phyloP scores from a whole-genome alignment of 805 yeast genomes.

The Wickerhamiella azyma region DNA sequence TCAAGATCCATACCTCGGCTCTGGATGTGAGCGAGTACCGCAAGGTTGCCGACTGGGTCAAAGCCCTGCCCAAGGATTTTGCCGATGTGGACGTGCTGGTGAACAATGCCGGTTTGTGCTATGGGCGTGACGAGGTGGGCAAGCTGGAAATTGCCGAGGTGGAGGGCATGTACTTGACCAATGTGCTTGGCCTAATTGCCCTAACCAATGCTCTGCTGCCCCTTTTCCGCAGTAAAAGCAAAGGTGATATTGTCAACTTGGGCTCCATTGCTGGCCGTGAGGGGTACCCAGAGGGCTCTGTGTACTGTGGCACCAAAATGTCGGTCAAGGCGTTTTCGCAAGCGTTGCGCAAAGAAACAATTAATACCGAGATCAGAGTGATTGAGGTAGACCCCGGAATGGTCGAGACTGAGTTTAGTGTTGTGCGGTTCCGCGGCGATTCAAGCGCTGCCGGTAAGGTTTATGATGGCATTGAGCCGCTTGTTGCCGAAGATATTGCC shows the following conservation, averaged over 20 bases:
- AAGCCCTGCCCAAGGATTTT: slow-evolving; percentile 39
- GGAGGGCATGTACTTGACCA: slow-evolving; percentile 66
- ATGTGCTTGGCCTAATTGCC: slow-evolving; percentile 73
- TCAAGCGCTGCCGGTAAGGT: slow-evolving; percentile 45
- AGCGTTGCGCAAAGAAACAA: slow-evolving; percentile 56
- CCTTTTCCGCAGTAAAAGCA: slow-evolving; percentile 53
- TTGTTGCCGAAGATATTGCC: slow-evolving; percentile 60
- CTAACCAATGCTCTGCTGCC: slow-evolving; percentile 70
- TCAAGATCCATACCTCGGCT: slow-evolving; percentile 32
- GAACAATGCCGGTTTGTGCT: slow-evolving; percentile 58
- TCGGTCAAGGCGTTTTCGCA: slow-evolving; percentile 45
- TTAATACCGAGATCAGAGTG: slow-evolving; percentile 54
- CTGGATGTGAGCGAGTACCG: slow-evolving; percentile 47
- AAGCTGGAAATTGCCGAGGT: slow-evolving; percentile 49
- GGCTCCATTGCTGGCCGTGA: slow-evolving; percentile 64
- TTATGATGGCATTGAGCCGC: slow-evolving; percentile 55
- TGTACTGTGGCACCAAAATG: slow-evolving; percentile 58
- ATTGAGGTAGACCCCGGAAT: slow-evolving; percentile 69
- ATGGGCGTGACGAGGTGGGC: slow-evolving; percentile 70
- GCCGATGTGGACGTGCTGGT: slow-evolving; percentile 45
- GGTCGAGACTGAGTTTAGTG: slow-evolving; percentile 65
- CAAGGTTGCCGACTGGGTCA: slow-evolving; percentile 34
- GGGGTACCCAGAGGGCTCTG: slow-evolving; percentile 57
- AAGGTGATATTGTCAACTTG: slow-evolving; percentile 45
- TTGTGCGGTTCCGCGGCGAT: slow-evolving; percentile 54